A percentile compares a stretch with the other conserved stretches of the same genome.
Conservation (phyloP, 2,329 filamentous ascomycete species). For the Cladosporium sp. region DNA sequence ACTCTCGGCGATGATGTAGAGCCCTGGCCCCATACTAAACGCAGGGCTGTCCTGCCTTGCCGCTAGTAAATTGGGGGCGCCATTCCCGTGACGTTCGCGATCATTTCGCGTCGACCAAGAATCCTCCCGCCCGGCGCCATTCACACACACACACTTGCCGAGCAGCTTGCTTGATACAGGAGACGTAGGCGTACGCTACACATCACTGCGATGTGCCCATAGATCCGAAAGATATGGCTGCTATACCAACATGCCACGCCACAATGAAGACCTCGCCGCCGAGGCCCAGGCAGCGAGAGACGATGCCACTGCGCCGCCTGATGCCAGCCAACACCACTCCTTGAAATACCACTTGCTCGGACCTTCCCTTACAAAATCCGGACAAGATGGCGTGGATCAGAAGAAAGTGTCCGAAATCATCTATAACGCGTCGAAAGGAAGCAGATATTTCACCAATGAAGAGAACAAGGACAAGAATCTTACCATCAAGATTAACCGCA, state of each 20-base stretch:
- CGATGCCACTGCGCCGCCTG: slow-evolving; percentile 12
- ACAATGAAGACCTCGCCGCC: slow-evolving; percentile 21
- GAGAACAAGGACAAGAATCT: slow-evolving; percentile 75
- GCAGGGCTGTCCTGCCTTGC: slow-evolving; percentile 3
- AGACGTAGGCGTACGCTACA: neutral
- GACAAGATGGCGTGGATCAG: slow-evolving; percentile 91
- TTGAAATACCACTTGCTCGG: slow-evolving; percentile 88
- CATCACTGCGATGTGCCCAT: neutral
- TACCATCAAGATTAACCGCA: slow-evolving; percentile 78
- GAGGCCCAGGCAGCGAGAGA: slow-evolving; percentile 19
- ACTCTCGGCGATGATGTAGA: slow-evolving; percentile 6
- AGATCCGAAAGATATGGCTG: neutral
- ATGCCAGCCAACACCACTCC: slow-evolving; percentile 51
- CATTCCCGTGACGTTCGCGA: neutral
- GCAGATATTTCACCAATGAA: slow-evolving; percentile 93
- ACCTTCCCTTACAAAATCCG: slow-evolving; percentile 87
- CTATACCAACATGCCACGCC: slow-evolving; percentile 16
- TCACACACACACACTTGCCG: too few relatives aligned
- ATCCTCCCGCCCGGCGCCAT: neutral
- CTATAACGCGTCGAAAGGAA: slow-evolving; percentile 93
- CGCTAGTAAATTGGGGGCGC: neutral
- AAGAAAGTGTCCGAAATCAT: slow-evolving; percentile 93
- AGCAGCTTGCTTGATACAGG: neutral
- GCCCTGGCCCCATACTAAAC: neutral
- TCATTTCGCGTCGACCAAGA: neutral